phyloP scores from a whole-genome alignment of 2,329 filamentous ascomycete genomes.

The Calonectria montana region DNA sequence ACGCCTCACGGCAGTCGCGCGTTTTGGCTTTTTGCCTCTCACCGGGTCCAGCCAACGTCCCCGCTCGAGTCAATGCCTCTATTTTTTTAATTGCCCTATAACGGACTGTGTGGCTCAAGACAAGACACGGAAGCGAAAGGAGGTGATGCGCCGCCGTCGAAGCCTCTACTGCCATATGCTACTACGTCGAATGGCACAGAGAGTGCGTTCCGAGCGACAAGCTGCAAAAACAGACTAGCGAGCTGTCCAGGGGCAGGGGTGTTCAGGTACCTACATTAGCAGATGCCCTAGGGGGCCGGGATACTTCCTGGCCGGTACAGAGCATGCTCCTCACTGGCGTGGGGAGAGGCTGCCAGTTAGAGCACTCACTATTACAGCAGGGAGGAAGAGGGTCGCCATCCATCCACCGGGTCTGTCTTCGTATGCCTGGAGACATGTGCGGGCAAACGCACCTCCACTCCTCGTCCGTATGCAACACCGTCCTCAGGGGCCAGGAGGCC shows the following conservation, averaged over 20 bases:
- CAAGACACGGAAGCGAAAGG: constrained; percentile 4
- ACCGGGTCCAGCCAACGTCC: constrained; percentile 4
- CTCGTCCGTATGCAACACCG: background rate
- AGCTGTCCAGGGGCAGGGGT: constrained; percentile 6
- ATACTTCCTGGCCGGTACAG: background rate
- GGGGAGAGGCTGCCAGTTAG: background rate
- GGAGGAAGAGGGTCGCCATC: background rate
- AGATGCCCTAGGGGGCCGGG: constrained; percentile 2
- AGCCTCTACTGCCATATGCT: background rate
- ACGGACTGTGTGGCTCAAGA: background rate
- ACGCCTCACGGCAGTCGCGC: constrained; percentile 1
- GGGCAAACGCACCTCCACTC: constrained; percentile 3
- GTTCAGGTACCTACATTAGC: constrained; percentile 26
- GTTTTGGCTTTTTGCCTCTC: constrained; percentile 11
- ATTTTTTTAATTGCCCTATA: background rate
- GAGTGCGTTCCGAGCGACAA: background rate
- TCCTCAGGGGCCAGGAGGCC: constrained; percentile 23
- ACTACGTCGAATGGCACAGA: constrained; percentile 3
- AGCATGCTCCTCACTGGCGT: background rate
- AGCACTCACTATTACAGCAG: background rate
- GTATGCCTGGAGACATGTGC: background rate
- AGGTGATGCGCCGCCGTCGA: background rate
- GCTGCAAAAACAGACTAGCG: background rate
- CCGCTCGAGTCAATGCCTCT: constrained; percentile 2
- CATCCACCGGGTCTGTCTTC: background rate